A percentile compares a stretch with the other conserved stretches of the same genome.
These are phyloP conservation scores for Lagenaria siceraria DNA, from an alignment of 306 rosid genomes.

Conservation along the genomic window DNA sequence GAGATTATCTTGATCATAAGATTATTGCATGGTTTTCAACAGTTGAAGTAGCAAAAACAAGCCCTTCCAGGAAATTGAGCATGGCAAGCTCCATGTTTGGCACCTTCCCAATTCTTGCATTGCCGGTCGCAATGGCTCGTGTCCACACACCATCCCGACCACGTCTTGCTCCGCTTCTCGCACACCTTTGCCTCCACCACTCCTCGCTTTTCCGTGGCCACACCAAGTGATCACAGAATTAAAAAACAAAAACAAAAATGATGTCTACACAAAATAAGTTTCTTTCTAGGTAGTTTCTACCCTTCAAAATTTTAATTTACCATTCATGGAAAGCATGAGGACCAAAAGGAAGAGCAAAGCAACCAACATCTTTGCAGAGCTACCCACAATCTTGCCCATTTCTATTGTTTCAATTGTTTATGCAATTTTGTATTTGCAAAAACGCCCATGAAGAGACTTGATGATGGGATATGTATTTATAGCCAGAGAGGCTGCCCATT, in stretches of 20 bases:
- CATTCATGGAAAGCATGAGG: not conserved
- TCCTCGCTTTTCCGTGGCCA: not conserved
- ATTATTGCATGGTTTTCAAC: not conserved
- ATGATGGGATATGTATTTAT: not conserved
- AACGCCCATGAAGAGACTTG: not conserved
- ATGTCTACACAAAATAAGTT: too few relatives aligned
- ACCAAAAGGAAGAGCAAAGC: not conserved
- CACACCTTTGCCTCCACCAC: conserved; percentile 20
- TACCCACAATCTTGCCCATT: not conserved
- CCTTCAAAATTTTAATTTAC: not conserved
- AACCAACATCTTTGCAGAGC: not conserved
- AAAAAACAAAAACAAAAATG: not conserved
- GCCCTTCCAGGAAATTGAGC: conserved; percentile 15
- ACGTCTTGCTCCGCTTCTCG: conserved; percentile 14
- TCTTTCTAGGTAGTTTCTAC: not conserved
- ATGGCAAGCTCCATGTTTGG: conserved; percentile 22
- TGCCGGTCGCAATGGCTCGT: conserved; percentile 15
- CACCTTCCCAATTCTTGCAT: conserved; percentile 24
- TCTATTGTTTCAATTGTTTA: not conserved
- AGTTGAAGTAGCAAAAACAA: conserved; percentile 30
- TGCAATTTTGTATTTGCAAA: not conserved
- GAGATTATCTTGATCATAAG: too few relatives aligned
- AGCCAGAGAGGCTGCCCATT: not conserved
- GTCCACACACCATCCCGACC: conserved; percentile 18
- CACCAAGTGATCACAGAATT: too few relatives aligned